Evolutionary conservation across 23 red algal genomes (phyloP).

Genomic region (Chondrus crispus): DNA sequence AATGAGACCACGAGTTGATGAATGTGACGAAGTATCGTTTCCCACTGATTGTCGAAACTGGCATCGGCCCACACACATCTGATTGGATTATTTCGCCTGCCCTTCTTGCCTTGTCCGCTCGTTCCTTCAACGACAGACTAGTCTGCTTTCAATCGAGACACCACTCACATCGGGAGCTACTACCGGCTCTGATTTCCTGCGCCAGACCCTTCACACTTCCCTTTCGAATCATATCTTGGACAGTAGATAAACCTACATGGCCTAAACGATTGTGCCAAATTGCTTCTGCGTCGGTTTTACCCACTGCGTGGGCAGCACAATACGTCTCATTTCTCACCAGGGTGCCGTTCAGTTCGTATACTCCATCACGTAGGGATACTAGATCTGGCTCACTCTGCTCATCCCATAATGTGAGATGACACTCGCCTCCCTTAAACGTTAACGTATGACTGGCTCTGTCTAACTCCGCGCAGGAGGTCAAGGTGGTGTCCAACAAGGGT

Average conservation of each 20-base stretch:
- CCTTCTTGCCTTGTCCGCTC: not conserved
- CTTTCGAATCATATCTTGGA: not conserved
- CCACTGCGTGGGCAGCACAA: no score
- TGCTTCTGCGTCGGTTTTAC: not conserved
- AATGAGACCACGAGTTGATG: not conserved
- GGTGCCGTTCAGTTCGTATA: no score
- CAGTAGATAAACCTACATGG: not conserved
- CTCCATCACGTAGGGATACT: no score
- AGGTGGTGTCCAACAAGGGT: not conserved
- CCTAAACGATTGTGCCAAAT: not conserved
- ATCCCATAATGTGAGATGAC: no score
- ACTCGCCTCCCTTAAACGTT: no score
- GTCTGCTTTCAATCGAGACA: not conserved
- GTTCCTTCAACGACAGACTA: not conserved
- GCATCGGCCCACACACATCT: constrained; percentile 16
- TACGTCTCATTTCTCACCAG: no score
- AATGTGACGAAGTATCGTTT: constrained; percentile 11
- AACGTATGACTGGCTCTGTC: no score
- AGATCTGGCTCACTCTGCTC: no score
- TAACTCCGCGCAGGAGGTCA: not conserved
- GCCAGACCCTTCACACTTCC: not conserved
- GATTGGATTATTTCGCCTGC: not conserved
- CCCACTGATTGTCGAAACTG: not conserved
- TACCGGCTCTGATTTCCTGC: not conserved
- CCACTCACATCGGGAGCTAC: not conserved